A percentile compares a stretch with the other conserved stretches of the same genome.
These are phyloP conservation scores for Irpex sp. DNA, from an alignment of 1,284 basidiomycete genomes.

Conservation along the genomic window DNA sequence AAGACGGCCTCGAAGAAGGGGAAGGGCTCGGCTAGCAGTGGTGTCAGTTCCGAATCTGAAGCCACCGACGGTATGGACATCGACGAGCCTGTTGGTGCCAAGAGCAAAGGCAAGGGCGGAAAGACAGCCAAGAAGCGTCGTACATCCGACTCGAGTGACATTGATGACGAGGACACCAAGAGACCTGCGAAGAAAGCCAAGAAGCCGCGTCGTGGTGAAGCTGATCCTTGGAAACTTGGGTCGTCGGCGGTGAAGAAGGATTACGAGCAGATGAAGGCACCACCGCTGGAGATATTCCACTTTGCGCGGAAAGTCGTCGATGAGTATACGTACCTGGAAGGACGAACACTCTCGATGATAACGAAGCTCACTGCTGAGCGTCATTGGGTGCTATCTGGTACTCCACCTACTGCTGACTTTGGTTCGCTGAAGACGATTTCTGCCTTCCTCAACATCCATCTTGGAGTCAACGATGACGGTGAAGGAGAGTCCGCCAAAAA, in stretches of 20 bases:
- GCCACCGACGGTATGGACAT: constrained; percentile 47
- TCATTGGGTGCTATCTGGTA: constrained; percentile 93
- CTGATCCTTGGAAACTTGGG: constrained; percentile 79
- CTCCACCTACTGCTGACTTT: constrained; percentile 90
- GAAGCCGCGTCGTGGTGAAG: constrained; percentile 49
- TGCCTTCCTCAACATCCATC: constrained; percentile 78
- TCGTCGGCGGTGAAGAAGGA: constrained; percentile 60
- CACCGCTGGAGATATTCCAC: constrained; percentile 89
- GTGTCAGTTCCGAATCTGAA: constrained; percentile 16
- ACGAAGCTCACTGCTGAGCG: constrained; percentile 74
- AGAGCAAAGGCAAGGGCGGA: constrained; percentile 22
- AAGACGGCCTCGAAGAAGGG: constrained; percentile 17
- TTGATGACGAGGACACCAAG: constrained; percentile 33
- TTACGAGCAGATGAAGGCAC: constrained; percentile 76
- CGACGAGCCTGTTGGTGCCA: constrained; percentile 35
- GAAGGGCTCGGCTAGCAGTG: constrained; percentile 12
- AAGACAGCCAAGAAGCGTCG: constrained; percentile 39
- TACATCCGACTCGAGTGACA: constrained; percentile 16
- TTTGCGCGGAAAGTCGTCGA: constrained; percentile 88
- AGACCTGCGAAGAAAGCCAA: constrained; percentile 42
- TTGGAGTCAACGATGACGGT: constrained; percentile 85
- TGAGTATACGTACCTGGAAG: constrained; percentile 92
- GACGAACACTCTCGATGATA: constrained; percentile 73
- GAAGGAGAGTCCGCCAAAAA: constrained; percentile 81
- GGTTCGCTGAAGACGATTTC: constrained; percentile 88